These are phyloP conservation scores for Handroanthus guayacan DNA, from an alignment of 257 asterid species.

Conservation along the genomic window DNA sequence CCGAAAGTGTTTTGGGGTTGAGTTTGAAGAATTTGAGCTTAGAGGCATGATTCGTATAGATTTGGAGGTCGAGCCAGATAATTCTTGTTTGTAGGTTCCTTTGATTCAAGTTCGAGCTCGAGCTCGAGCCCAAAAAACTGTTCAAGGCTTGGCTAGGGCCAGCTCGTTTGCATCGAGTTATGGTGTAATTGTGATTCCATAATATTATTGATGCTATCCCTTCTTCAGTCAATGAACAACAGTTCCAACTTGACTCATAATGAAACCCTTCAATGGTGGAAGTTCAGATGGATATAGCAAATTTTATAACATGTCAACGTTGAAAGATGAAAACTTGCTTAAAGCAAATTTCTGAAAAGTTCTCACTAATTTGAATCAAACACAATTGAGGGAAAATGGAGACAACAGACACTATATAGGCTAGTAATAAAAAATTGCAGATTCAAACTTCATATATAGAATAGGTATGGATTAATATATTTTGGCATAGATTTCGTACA, in stretches of 20 bases:
- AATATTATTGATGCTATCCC: not conserved
- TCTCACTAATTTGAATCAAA: not conserved
- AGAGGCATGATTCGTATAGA: no score
- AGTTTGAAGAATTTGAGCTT: no score
- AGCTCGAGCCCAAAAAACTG: no score
- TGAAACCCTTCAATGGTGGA: not conserved
- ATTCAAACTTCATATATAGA: not conserved
- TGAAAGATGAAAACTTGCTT: not conserved
- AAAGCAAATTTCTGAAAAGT: not conserved
- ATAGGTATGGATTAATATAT: not conserved
- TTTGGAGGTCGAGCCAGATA: no score
- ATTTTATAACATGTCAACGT: not conserved
- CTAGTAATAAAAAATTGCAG: no score
- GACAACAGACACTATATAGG: not conserved
- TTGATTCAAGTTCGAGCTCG: no score
- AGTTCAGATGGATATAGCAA: not conserved
- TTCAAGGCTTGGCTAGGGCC: no score
- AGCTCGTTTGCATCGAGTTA: no score
- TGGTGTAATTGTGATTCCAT: not conserved
- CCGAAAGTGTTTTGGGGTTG: no score
- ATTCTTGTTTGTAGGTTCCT: no score
- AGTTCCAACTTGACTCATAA: not conserved
- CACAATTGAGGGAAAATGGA: not conserved
- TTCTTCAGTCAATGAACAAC: not conserved
- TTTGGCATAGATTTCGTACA: conserved; percentile 48